Percentiles rank a stretch among this genome's conserved stretches.
Evolutionary conservation across 106 monocot species (phyloP).

Genomic region (Dendrobium officinale): DNA sequence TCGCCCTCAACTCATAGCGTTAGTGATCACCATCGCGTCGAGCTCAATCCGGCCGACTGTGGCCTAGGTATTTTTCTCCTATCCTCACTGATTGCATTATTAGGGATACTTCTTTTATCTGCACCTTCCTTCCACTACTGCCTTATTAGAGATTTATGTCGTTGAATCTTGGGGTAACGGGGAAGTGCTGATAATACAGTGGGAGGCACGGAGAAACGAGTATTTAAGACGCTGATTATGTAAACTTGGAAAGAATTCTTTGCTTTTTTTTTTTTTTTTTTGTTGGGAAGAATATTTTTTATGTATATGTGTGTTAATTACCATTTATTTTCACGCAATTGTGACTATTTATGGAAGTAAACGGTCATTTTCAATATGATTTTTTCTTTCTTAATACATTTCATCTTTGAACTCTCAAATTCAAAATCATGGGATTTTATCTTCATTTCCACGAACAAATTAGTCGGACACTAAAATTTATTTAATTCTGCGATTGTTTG

Average conservation of each 20-base stretch:
- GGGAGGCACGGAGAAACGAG: neutral
- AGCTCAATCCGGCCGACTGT: slow-evolving; percentile 69
- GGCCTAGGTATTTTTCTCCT: slow-evolving; percentile 33
- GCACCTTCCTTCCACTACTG: neutral
- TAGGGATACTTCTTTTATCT: neutral
- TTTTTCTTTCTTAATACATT: neutral
- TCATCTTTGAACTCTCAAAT: neutral
- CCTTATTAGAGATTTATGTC: neutral
- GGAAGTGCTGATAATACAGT: neutral
- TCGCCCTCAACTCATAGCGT: slow-evolving; percentile 7
- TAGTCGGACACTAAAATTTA: neutral
- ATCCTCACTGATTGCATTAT: neutral
- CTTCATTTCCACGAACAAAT: neutral
- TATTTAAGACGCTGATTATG: neutral
- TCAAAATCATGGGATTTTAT: neutral
- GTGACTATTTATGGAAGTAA: neutral
- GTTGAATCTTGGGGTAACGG: neutral
- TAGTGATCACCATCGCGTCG: slow-evolving; percentile 13
- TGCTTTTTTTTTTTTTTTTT: neutral
- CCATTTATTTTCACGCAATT: neutral
- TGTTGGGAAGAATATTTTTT: neutral
- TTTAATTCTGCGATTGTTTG: neutral
- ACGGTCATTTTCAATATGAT: neutral
- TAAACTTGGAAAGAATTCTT: neutral
- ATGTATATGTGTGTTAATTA: neutral